Evolutionary conservation across 2,329 filamentous ascomycete species (phyloP).

Genomic region (Colletotrichum musae): DNA sequence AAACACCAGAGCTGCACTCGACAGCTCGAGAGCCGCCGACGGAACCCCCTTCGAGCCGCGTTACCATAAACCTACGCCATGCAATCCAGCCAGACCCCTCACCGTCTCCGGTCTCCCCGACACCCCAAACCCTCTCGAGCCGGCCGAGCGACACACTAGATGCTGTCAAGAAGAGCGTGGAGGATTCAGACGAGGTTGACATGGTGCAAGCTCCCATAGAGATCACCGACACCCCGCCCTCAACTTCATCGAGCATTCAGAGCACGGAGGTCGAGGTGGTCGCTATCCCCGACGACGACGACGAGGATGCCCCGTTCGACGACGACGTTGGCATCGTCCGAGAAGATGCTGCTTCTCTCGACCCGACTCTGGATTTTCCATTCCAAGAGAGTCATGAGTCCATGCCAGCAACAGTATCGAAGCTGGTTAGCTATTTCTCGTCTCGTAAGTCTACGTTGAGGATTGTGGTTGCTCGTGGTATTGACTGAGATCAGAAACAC

Average conservation of each 20-base stretch:
- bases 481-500: constrained; percentile 55
- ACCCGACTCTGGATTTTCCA: constrained; percentile 64
- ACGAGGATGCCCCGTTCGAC: constrained; percentile 46
- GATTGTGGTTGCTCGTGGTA: not conserved
- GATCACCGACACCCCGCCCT: constrained; percentile 47
- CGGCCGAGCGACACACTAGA: constrained; percentile 26
- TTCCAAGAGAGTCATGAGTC: constrained; percentile 54
- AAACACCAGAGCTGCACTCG: constrained; percentile 57
- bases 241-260: constrained; percentile 55
- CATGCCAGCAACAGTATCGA: constrained; percentile 50
- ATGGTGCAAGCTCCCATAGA: constrained; percentile 48
- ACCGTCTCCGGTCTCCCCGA: constrained; percentile 60
- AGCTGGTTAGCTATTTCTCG: constrained; percentile 55
- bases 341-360: constrained; percentile 44
- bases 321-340: constrained; percentile 45
- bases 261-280: constrained; percentile 63
- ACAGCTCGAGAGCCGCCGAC: constrained; percentile 51
- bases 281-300: constrained; percentile 55
- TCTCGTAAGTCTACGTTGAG: constrained; percentile 45
- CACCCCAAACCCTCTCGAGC: constrained; percentile 44
- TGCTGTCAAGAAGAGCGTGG: constrained; percentile 60
- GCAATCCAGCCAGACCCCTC: constrained; percentile 56
- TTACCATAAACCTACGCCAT: constrained; percentile 73
- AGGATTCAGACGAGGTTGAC: constrained; percentile 57
- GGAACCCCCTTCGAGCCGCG: constrained; percentile 68